Percentiles rank a stretch among this genome's conserved stretches.
phyloP scores from a whole-genome alignment of 1,284 basidiomycete genomes.

The Tilletiopsis washingtonensis region DNA sequence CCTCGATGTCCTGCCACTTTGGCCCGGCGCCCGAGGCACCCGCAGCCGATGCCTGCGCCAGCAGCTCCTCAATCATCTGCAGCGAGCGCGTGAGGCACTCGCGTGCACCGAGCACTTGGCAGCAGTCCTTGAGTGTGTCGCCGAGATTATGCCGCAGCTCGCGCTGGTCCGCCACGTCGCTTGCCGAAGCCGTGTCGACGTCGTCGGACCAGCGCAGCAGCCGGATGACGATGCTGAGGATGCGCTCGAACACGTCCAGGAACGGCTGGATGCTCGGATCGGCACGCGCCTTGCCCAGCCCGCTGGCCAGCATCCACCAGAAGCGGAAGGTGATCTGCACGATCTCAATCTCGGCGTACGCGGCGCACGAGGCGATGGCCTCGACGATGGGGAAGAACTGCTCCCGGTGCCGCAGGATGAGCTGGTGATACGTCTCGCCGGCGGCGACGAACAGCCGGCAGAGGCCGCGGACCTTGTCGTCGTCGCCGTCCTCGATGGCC shows the following conservation, averaged over 20 bases:
- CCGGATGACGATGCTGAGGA: conserved; percentile 78
- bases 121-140: conserved; percentile 98
- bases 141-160: conserved; percentile 96
- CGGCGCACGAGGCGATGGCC: conserved; percentile 86
- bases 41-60: conserved; percentile 45
- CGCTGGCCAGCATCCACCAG: conserved; percentile 65
- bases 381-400: conserved; percentile 89
- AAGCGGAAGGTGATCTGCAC: conserved; percentile 97
- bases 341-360: conserved; percentile 87
- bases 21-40: conserved; percentile 32
- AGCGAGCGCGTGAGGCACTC: conserved; percentile 74
- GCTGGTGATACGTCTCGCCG: conserved; percentile 83
- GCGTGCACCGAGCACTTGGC: conserved; percentile 81
- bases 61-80: conserved; percentile 66
- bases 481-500: conserved; percentile 58
- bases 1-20: conserved; percentile 92
- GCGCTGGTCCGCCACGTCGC: conserved; percentile 89
- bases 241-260: conserved; percentile 68
- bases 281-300: conserved; percentile 15
- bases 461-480: conserved; percentile 80
- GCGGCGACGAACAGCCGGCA: conserved; percentile 90
- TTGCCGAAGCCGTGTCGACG: conserved; percentile 62
- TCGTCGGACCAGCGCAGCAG: conserved; percentile 82
- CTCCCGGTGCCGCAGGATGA: conserved; percentile 81
- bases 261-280: conserved; percentile 52